A percentile compares a stretch with the other conserved stretches of the same genome.
Evolutionary conservation across 371 early-diverging fungal species (phyloP).

Genomic region (Rhizopus arrhizus): DNA sequence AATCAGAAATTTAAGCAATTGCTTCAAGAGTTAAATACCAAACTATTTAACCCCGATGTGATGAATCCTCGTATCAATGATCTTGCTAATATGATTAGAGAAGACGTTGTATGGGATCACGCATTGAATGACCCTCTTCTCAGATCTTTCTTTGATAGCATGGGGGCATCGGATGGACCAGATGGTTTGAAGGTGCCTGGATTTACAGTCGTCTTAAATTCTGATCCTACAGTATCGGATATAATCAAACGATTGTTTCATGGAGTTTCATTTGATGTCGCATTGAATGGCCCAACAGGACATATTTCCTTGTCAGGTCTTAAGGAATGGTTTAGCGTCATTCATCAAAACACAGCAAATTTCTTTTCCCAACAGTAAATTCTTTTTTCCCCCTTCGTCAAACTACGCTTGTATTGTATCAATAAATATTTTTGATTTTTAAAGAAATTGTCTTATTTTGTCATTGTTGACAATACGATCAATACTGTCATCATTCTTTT

Average conservation of each 20-base stretch:
- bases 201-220: too few species aligned
- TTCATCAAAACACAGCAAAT: too few species aligned
- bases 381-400: too few species aligned
- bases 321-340: conserved; percentile 10
- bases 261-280: conserved; percentile 5
- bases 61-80: conserved; percentile 17
- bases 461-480: too few species aligned
- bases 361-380: too few species aligned
- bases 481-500: too few species aligned
- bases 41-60: conserved; percentile 5
- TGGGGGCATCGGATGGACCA: too few species aligned
- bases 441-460: too few species aligned
- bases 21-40: conserved; percentile 7
- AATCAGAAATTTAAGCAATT: conserved; percentile 16
- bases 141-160: not conserved
- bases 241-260: not conserved
- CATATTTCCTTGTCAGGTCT: conserved; percentile 14
- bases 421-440: too few species aligned
- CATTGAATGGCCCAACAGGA: conserved; percentile 13
- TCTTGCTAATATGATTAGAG: conserved; percentile 18
- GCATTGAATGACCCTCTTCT: not conserved
- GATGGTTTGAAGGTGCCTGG: too few species aligned
- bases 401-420: too few species aligned
- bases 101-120: conserved; percentile 33
- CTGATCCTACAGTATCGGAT: not conserved